Base-by-base conservation (phyloP, 2,329 filamentous ascomycete genomes). In the Purpureocillium lavendulum region DNA sequence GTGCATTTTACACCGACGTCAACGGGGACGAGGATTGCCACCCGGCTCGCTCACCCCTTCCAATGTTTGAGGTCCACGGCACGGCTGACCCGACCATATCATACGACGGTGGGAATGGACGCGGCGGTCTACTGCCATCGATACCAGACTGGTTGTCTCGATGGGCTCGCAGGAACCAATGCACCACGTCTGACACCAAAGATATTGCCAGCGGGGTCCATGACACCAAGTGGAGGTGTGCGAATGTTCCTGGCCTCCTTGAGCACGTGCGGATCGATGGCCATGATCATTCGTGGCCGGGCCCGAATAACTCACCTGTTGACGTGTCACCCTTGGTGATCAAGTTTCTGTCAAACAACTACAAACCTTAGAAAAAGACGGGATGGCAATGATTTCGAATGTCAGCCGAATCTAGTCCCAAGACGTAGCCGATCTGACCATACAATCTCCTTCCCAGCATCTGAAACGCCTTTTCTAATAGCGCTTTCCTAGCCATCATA, bases 31-130 rank as follows among this genome's bases (percentile, higher is more conserved):
- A 46, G 3, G 49, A 55, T 9, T 65, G 60, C 46, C 46, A 59
- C 14, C 59, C 64, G 2, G 3, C 55, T 58, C 34, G 54, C 52
- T n/a, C 71, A 66, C 53, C 51, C 45, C 3, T 72, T 4, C 69
- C 70, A 2, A 57, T 75, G 9, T 51, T 75, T 8, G 66, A 70
- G 32, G 66, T 73, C 38, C 71, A 75, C 48, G 71, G 71, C n/a
- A 62, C 60, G 2, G 57, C 47, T 3, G 72, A 75, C 49, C 55
- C 45, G 3, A 69, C 61, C 0, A 71, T 75, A 28, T 45, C 53
- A 1, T 74, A 72, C 42, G 41, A 50, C 3, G 70, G 70, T 2
- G 65, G 61, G 2, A 21, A 42, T 3, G 57, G 66, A 3, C 58
- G 61, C 2, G 61, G 61, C 2, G 66, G 64, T 0, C 64, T 60